A percentile compares a stretch with the other conserved stretches of the same genome.
Conservation (phyloP, 2,329 filamentous ascomycete species). For the Sporothrix schenckii region DNA sequence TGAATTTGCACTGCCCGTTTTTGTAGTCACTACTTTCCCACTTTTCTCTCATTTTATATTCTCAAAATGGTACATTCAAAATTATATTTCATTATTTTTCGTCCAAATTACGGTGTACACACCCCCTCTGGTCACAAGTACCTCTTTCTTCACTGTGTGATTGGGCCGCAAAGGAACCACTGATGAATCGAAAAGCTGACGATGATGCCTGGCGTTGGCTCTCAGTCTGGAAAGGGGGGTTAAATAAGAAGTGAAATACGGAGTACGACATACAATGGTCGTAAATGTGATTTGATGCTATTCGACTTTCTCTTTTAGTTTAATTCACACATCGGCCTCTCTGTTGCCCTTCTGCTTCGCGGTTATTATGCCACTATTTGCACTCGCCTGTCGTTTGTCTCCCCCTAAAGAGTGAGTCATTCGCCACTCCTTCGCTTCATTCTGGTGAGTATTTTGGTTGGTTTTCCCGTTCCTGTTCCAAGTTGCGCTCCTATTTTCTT, state of each 20-base stretch:
- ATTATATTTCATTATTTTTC: not conserved
- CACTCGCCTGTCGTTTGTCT: not conserved
- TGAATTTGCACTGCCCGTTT: conserved; percentile 14
- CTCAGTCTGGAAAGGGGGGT: not conserved
- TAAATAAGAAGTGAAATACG: too few species aligned
- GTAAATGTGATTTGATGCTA: not conserved
- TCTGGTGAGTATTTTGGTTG: not conserved
- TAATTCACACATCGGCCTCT: not conserved
- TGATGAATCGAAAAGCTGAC: not conserved
- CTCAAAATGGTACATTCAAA: not conserved
- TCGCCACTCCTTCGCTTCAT: conserved; percentile 25
- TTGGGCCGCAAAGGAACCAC: not conserved
- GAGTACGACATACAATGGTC: not conserved
- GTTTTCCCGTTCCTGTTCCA: not conserved
- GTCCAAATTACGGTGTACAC: not conserved
- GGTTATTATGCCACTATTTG: not conserved
- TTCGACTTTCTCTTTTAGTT: not conserved
- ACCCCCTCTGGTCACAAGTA: conserved; percentile 11
- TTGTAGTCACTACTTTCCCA: not conserved
- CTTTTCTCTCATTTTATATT: not conserved
- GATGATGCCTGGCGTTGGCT: conserved; percentile 3
- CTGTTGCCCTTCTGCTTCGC: not conserved
- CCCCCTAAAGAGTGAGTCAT: conserved; percentile 8
- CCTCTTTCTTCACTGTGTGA: not conserved
- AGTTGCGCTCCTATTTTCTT: not conserved